These are phyloP conservation scores for Phaeophleospora eucalypticola DNA, from an alignment of 2,329 filamentous ascomycete species.

Conservation along the genomic window DNA sequence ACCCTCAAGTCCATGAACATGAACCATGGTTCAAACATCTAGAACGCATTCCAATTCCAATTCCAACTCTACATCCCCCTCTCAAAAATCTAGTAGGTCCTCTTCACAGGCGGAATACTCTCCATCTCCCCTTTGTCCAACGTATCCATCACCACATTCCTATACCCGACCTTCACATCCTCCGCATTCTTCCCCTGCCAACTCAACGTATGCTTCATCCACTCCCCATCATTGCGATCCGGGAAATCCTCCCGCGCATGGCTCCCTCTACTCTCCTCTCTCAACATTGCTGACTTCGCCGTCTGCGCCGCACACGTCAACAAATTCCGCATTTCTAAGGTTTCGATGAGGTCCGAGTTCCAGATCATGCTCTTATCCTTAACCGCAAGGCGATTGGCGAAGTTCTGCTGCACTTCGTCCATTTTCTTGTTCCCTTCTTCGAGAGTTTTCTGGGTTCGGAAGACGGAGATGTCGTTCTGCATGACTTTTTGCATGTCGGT, in stretches of 20 bases:
- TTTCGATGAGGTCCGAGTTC: constrained; percentile 48
- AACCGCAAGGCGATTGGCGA: constrained; percentile 35
- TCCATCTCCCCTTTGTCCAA: constrained; percentile 44
- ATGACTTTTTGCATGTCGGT: constrained; percentile 45
- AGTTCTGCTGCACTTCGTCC: constrained; percentile 35
- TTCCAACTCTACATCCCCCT: too few species aligned
- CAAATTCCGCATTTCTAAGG: constrained; percentile 45
- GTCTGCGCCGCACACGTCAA: constrained; percentile 47
- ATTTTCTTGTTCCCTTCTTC: constrained; percentile 33
- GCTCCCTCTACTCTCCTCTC: constrained; percentile 45
- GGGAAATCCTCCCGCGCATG: constrained; percentile 48
- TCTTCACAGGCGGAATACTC: constrained; percentile 29
- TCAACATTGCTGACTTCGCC: constrained; percentile 40
- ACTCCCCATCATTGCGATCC: constrained; percentile 40
- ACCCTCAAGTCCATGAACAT: too few species aligned
- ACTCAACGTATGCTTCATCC: constrained; percentile 47
- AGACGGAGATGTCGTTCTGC: constrained; percentile 46
- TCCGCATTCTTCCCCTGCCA: constrained; percentile 42
- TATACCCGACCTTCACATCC: constrained; percentile 40
- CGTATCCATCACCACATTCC: constrained; percentile 41
- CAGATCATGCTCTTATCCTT: constrained; percentile 46
- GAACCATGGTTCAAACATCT: too few species aligned
- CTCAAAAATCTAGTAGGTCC: constrained; percentile 29
- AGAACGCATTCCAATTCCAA: too few species aligned
- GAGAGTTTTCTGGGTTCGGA: constrained; percentile 41